Evolutionary conservation across 2,329 filamentous ascomycete genomes (phyloP).

Genomic region (Aspergillus sojae): DNA sequence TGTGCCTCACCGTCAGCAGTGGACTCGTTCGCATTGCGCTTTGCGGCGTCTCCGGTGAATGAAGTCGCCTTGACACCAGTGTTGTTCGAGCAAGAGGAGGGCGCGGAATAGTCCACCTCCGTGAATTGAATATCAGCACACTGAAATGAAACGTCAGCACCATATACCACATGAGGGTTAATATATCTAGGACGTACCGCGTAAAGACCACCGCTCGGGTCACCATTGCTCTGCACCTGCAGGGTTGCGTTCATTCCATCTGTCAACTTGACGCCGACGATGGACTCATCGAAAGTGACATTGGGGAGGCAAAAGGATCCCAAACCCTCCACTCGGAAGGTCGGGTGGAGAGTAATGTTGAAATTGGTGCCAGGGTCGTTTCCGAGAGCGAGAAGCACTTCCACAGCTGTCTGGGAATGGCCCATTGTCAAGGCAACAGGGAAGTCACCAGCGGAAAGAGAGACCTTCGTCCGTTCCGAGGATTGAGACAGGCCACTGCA

Average conservation of each 20-base stretch:
- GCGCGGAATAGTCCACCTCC: conserved; percentile 47
- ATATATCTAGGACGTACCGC: conserved; percentile 50
- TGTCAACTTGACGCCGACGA: conserved; percentile 48
- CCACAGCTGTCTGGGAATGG: conserved; percentile 55
- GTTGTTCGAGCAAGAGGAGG: conserved; percentile 60
- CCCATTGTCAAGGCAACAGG: conserved; percentile 56
- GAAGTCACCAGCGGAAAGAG: conserved; percentile 51
- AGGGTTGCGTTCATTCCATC: conserved; percentile 68
- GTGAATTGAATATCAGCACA: conserved; percentile 74
- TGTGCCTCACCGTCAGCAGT: conserved; percentile 38
- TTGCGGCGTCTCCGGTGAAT: conserved; percentile 41
- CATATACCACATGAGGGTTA: conserved; percentile 1
- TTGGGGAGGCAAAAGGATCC: conserved; percentile 68
- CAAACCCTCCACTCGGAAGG: conserved; percentile 62
- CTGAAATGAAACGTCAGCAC: conserved; percentile 37
- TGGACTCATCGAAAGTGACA: conserved; percentile 44
- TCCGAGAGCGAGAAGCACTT: conserved; percentile 57
- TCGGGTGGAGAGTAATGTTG: conserved; percentile 67
- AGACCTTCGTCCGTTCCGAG: conserved; percentile 51
- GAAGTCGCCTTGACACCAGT: conserved; percentile 55
- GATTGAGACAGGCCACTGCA: conserved; percentile 55
- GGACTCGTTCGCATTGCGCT: conserved; percentile 50
- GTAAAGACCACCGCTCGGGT: conserved; percentile 64
- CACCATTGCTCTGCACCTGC: conserved; percentile 68
- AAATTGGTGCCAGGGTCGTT: conserved; percentile 61